phyloP scores from a whole-genome alignment of 805 yeast genomes.

The Kazachstania kunashirensis region DNA sequence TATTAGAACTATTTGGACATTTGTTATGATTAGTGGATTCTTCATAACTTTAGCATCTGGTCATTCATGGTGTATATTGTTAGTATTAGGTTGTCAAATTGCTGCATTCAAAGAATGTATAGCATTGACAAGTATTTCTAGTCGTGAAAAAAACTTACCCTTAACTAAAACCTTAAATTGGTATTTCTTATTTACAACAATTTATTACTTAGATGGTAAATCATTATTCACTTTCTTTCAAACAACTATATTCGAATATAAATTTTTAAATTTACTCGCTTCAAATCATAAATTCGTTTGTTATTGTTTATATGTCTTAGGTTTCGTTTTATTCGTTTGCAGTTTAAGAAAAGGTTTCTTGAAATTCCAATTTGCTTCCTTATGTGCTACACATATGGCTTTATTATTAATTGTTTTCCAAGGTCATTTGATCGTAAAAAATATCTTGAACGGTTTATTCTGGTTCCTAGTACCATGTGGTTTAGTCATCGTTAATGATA shows the following conservation, averaged over 20 bases:
- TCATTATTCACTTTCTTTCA: conserved; percentile 61
- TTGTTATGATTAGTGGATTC: conserved; percentile 77
- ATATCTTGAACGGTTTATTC: conserved; percentile 79
- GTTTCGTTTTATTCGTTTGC: conserved; percentile 83
- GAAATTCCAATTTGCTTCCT: conserved; percentile 87
- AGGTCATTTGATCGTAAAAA: conserved; percentile 84
- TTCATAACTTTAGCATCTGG: conserved; percentile 69
- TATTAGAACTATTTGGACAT: conserved; percentile 85
- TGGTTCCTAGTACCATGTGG: conserved; percentile 94
- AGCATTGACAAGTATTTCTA: conserved; percentile 69
- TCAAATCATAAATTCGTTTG: conserved; percentile 76
- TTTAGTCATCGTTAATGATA: conserved; percentile 86
- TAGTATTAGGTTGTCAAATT: conserved; percentile 66
- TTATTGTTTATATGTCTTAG: conserved; percentile 74
- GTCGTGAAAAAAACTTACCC: conserved; percentile 73
- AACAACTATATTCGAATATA: conserved; percentile 30
- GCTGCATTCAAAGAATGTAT: conserved; percentile 88
- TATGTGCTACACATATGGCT: conserved; percentile 92
- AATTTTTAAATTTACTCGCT: conserved; percentile 46
- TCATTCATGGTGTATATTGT: conserved; percentile 65
- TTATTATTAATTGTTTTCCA: conserved; percentile 82
- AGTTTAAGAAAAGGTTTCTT: conserved; percentile 82
- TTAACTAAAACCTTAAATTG: conserved; percentile 78
- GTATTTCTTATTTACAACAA: conserved; percentile 83
- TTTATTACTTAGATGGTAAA: conserved; percentile 84